A percentile compares a stretch with the other conserved stretches of the same genome.
phyloP scores from a whole-genome alignment of 306 rosid species.

The Acacia crassicarpa region DNA sequence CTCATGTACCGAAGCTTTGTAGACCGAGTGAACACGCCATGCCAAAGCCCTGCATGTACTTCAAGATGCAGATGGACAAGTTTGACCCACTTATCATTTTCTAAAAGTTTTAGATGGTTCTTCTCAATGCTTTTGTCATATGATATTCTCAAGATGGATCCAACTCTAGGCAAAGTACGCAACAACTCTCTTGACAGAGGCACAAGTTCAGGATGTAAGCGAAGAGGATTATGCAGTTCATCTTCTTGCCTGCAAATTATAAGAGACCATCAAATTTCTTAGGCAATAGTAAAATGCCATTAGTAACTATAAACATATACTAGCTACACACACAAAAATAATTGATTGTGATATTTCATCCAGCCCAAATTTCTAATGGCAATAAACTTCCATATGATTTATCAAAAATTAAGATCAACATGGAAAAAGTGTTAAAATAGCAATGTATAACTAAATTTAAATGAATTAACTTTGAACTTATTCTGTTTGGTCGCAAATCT shows the following conservation, averaged over 20 bases:
- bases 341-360: neutral
- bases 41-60: slow-evolving; percentile 58
- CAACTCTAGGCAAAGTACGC: slow-evolving; percentile 54
- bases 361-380: neutral
- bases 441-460: slow-evolving; percentile 17
- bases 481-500: slow-evolving; percentile 50
- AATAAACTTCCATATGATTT: neutral
- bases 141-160: slow-evolving; percentile 55
- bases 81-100: slow-evolving; percentile 58
- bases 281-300: neutral
- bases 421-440: neutral
- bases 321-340: neutral
- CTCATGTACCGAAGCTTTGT: slow-evolving; percentile 53
- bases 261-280: slow-evolving; percentile 1
- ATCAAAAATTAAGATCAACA: neutral
- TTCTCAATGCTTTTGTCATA: slow-evolving; percentile 37
- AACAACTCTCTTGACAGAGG: slow-evolving; percentile 47
- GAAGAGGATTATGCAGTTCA: slow-evolving; percentile 50
- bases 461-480: slow-evolving; percentile 52
- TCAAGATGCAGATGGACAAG: slow-evolving; percentile 47
- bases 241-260: slow-evolving; percentile 56
- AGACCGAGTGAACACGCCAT: slow-evolving; percentile 43
- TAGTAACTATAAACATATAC: slow-evolving; percentile 3
- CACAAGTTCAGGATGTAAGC: slow-evolving; percentile 43
- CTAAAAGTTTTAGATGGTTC: slow-evolving; percentile 30